Evolutionary conservation across 2,329 filamentous ascomycete genomes (phyloP).

Genomic region (Cercospora berteroae): DNA sequence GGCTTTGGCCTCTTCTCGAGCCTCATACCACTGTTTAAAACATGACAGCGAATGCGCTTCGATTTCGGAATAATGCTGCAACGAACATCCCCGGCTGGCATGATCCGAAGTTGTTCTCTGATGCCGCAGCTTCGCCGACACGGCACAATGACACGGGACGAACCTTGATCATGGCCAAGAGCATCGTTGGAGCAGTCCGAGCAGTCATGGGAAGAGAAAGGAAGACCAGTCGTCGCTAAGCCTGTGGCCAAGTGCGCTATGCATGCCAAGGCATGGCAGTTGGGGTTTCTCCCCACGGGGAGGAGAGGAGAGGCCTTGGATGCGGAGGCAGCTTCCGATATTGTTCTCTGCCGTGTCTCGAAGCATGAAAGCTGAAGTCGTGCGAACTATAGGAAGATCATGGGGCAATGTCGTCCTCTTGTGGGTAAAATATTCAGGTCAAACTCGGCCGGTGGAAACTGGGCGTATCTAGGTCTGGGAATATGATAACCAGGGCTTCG

Average conservation of each 20-base stretch:
- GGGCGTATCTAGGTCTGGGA: neutral
- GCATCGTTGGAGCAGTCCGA: neutral
- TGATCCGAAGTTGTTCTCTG: neutral
- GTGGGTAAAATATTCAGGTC: too few relatives aligned
- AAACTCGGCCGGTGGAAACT: neutral
- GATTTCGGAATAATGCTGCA: neutral
- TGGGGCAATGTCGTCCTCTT: too few relatives aligned
- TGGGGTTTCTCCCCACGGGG: neutral
- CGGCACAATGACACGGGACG: neutral
- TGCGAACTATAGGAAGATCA: too few relatives aligned
- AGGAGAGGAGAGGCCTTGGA: neutral
- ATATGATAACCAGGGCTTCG: neutral
- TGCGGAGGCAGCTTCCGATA: neutral
- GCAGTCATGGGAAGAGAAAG: neutral
- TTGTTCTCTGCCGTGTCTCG: neutral
- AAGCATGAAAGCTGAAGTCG: neutral
- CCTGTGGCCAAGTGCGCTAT: neutral
- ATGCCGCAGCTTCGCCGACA: neutral
- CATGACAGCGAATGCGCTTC: neutral
- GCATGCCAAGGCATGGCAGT: neutral
- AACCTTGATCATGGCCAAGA: neutral
- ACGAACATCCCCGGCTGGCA: neutral
- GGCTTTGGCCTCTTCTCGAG: neutral
- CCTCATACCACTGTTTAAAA: neutral
- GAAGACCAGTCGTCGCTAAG: neutral